These are phyloP conservation scores for Calonectria henricotiae DNA, from an alignment of 2,329 filamentous ascomycete genomes.

Conservation along the genomic window DNA sequence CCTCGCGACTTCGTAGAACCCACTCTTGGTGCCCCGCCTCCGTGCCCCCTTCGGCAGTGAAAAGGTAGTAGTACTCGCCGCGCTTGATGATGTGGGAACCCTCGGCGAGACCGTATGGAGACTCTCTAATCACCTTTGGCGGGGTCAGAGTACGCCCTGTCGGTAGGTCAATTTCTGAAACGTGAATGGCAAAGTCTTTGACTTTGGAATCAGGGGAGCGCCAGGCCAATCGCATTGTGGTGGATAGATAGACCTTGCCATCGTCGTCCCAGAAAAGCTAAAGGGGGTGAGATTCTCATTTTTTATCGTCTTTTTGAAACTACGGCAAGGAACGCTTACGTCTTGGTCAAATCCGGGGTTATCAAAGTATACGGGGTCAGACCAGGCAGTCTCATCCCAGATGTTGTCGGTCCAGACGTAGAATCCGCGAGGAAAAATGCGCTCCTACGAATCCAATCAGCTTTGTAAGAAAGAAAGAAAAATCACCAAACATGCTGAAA, in stretches of 20 bases:
- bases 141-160: conserved; percentile 61
- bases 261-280: conserved; percentile 67
- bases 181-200: conserved; percentile 70
- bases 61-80: conserved; percentile 48
- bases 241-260: conserved; percentile 67
- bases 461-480: background rate
- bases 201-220: conserved; percentile 59
- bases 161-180: conserved; percentile 62
- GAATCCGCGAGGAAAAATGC: conserved; percentile 69
- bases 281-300: conserved; percentile 9
- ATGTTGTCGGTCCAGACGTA: conserved; percentile 70
- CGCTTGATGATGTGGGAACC: conserved; percentile 56
- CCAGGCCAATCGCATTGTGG: conserved; percentile 57
- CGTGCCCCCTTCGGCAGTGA: conserved; percentile 51
- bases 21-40: conserved; percentile 67
- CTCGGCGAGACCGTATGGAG: conserved; percentile 61
- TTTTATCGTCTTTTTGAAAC: background rate
- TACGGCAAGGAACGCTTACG: conserved; percentile 13
- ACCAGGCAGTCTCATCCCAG: conserved; percentile 68
- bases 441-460: conserved; percentile 50
- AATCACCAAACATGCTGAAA: rapidly evolving
- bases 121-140: conserved; percentile 58
- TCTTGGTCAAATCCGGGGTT: conserved; percentile 71
- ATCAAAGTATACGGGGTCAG: conserved; percentile 70
- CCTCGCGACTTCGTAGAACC: conserved; percentile 64